Base-by-base conservation (phyloP, 306 rosid species). In the Rosa persica region DNA sequence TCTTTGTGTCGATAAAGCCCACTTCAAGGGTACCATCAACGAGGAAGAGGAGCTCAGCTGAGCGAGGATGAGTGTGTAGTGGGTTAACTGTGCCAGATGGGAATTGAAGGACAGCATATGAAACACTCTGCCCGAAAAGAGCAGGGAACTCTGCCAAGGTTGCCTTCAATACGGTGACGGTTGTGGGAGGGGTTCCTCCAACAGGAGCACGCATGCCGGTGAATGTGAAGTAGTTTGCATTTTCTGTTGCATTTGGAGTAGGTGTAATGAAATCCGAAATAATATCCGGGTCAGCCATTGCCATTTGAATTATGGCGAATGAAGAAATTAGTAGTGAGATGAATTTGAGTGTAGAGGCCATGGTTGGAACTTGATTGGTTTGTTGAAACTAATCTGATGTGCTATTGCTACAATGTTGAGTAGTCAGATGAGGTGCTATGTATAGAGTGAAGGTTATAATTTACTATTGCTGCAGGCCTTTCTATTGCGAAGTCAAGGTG, bases 281-380 rank as follows among this genome's bases (percentile, higher is more conserved):
- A 9, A 89, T 89, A 66, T 89, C 74, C 0, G 91, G 86, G 46
- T 91, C 76, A 6, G 87, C 82, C 15, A 11, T 38, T 70, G 85
- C 76, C 51, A 75, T 81, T 77, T 70, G 47, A 38, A 79, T 4
- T 7, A 86, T 48, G 51, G 73, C 62, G 8, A 85, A 74, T 2
- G 77, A 57, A 27, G 15, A 83, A 27, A 79, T 7, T 19, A 85
- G 19, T 30, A 83, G 27, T 34, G 78, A 81, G 75, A 87, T 67
- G 52, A 42, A 8, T 48, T 78, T 82, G 16, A 85, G 17, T 20
- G 15, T 39, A 11, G 67, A 54, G 39, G 51, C 76, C 76, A 73
- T 73, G 64, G 76, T 20, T 73, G 48, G 42, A 54, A 15, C n/a
- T 48, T 19, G 64, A 47, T 72, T 8, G 47, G 52, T 57, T 57